Conservation (phyloP, 2,329 filamentous ascomycete genomes). For the Sarocladiaceae sp. region DNA sequence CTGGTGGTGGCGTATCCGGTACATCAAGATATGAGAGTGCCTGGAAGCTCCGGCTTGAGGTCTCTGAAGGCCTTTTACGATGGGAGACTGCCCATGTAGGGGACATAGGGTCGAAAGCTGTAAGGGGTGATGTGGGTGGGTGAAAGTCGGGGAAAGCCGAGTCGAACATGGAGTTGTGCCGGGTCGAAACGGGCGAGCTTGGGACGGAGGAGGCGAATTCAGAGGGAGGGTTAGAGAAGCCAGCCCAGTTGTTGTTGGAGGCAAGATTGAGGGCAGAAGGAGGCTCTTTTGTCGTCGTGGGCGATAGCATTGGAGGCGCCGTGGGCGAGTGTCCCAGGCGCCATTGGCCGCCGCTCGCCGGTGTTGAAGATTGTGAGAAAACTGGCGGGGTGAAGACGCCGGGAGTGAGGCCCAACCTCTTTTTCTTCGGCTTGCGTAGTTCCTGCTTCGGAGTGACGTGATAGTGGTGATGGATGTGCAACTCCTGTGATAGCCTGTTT, state of each 20-base stretch:
- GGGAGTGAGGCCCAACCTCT: constrained; percentile 57
- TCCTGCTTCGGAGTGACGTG: constrained; percentile 63
- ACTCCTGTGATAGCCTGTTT: constrained; percentile 53
- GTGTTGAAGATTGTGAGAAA: constrained; percentile 33
- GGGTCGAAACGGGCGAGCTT: constrained; percentile 72
- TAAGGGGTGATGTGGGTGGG: constrained; percentile 75
- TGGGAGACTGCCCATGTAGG: constrained; percentile 47
- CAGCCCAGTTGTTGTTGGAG: constrained; percentile 48
- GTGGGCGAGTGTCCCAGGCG: constrained; percentile 32
- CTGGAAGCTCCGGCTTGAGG: constrained; percentile 45
- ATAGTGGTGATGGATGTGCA: constrained; percentile 94
- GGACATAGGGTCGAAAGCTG: constrained; percentile 63
- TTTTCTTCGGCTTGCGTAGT: constrained; percentile 61
- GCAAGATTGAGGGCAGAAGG: constrained; percentile 20
- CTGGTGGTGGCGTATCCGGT: constrained; percentile 17
- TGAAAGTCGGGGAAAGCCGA: constrained; percentile 53
- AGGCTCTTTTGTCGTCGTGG: not conserved
- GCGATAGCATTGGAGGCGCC: constrained; percentile 32
- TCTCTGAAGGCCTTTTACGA: constrained; percentile 50
- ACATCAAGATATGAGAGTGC: constrained; percentile 29
- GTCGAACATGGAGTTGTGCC: constrained; percentile 74
- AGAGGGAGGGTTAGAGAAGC: constrained; percentile 44
- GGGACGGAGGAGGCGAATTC: constrained; percentile 70
- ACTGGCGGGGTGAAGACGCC: constrained; percentile 54
- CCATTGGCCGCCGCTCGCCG: constrained; percentile 29